Evolutionary conservation across 768 basidiomycete species (phyloP), one percentile per base, ranked within the genome.

Genomic region (Tulasnella sp.): DNA sequence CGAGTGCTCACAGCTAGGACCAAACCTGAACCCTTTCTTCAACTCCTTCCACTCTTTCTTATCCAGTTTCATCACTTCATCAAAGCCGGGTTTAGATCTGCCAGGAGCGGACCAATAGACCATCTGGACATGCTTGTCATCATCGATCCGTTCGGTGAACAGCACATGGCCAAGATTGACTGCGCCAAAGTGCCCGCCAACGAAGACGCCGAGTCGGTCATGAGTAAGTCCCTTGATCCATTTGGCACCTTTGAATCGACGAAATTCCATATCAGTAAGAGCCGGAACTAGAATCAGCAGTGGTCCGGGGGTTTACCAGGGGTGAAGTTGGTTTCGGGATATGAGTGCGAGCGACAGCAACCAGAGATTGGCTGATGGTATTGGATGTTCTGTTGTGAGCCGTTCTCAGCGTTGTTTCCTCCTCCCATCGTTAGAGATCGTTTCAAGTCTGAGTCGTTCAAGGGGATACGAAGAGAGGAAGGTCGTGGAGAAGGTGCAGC

Each of bases 51-150:
- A 98, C 71, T 90, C 90, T 83, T 95, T 88, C 34, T 78, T 58
- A 40, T 68, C 40, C 38, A 78, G 12, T 83, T 92, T 89, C 86
- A 95, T 91, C 0, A 97, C 98, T 83, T 98, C 95, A 71, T 90
- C 88, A 84, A 98, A 99, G 1, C 89, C 88, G 10, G 96, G 95
- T 86, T 98, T 98, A 38, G 90, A 89, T 58, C 91, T 85, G 0
- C 93, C 95, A 0, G 96, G 96, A 1, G 96, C 95, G 82, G 91
- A 93, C 97, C 97, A 99, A 84, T 95, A 93, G 86, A 92, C 90
- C 18, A 99, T 86, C 83, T 92, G 89, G 74, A 99, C 91, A 83
- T 91, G 87, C 72, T 92, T 85, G 16, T 86, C 79, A 75, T 89
- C 89, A 83, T 96, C 95, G 31, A 92, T 82, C 19, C 92, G 89